Conservation (phyloP, 805 yeast genomes). For the Hanseniaspora lachancei region DNA sequence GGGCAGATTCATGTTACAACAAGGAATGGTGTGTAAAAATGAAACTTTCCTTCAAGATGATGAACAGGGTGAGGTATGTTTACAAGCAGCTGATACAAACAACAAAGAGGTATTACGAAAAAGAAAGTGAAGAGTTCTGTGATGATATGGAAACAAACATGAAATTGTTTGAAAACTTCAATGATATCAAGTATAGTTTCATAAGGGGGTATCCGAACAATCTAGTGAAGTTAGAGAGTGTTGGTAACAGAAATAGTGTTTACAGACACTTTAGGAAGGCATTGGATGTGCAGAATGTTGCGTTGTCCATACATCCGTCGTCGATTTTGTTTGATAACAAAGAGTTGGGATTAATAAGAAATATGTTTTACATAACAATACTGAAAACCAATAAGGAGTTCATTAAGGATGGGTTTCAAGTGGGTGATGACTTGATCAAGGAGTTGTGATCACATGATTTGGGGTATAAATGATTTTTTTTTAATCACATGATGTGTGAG, state of each 20-base stretch:
- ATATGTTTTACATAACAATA: conserved; percentile 68
- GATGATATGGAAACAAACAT: conserved; percentile 23
- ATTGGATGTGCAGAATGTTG: neutral
- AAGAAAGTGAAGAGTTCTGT: conserved; percentile 18
- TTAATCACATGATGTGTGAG: conserved; percentile 41
- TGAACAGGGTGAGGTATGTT: conserved; percentile 56
- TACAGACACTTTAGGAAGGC: conserved; percentile 20
- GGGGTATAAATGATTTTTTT: no score
- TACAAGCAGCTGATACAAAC: conserved; percentile 49
- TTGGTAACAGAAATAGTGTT: conserved; percentile 17
- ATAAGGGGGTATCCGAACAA: conserved; percentile 27
- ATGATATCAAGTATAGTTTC: conserved; percentile 19
- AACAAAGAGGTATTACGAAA: conserved; percentile 33
- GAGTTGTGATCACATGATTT: conserved; percentile 10
- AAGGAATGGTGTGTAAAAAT: conserved; percentile 76
- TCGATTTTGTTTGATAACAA: conserved; percentile 34
- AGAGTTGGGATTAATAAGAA: conserved; percentile 45
- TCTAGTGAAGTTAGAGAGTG: conserved; percentile 21
- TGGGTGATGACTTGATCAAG: conserved; percentile 38
- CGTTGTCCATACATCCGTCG: neutral
- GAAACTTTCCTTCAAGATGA: conserved; percentile 60
- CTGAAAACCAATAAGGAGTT: conserved; percentile 77
- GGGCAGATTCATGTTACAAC: conserved; percentile 57
- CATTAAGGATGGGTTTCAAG: conserved; percentile 67
- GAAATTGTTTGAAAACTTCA: conserved; percentile 8